phyloP scores from a whole-genome alignment of 257 asterid genomes.

The Ophiorrhiza pumila region DNA sequence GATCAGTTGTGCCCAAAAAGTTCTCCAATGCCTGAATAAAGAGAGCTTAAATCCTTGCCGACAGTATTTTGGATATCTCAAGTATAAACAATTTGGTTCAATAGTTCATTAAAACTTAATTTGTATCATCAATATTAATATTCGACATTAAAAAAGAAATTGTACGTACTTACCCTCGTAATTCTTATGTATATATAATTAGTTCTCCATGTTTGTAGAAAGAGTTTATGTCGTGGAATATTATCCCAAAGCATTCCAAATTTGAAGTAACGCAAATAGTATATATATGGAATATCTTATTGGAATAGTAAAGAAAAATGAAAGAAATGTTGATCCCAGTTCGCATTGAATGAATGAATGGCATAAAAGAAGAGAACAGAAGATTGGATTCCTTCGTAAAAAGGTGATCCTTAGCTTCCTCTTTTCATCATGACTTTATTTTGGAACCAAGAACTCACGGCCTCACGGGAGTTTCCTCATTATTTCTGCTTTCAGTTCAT shows the following conservation, averaged over 20 bases:
- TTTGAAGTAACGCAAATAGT: background rate
- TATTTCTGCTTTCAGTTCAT: conserved; percentile 26
- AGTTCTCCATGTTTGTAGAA: too few relatives aligned
- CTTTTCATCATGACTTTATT: conserved; percentile 12
- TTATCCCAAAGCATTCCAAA: background rate
- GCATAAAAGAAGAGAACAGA: conserved; percentile 27
- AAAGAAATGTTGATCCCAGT: conserved; percentile 5
- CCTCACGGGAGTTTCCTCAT: conserved; percentile 46
- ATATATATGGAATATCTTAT: conserved; percentile 2
- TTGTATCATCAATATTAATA: too few relatives aligned
- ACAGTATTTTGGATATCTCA: too few relatives aligned
- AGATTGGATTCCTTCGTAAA: conserved; percentile 24
- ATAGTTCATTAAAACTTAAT: too few relatives aligned
- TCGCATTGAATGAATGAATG: conserved; percentile 34
- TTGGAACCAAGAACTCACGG: conserved; percentile 42
- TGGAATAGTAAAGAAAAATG: background rate
- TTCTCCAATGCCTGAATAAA: too few relatives aligned
- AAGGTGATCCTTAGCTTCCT: conserved; percentile 10
- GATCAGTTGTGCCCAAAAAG: too few relatives aligned
- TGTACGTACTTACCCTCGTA: too few relatives aligned
- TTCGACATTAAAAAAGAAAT: too few relatives aligned
- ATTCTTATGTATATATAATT: too few relatives aligned
- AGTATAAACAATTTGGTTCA: too few relatives aligned
- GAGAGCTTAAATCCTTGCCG: too few relatives aligned
- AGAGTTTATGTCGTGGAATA: conserved; percentile 7